A percentile compares a stretch with the other conserved stretches of the same genome.
These are phyloP conservation scores for Protea cynaroides DNA, from an alignment of 164 flowering plant species.

Conservation along the genomic window DNA sequence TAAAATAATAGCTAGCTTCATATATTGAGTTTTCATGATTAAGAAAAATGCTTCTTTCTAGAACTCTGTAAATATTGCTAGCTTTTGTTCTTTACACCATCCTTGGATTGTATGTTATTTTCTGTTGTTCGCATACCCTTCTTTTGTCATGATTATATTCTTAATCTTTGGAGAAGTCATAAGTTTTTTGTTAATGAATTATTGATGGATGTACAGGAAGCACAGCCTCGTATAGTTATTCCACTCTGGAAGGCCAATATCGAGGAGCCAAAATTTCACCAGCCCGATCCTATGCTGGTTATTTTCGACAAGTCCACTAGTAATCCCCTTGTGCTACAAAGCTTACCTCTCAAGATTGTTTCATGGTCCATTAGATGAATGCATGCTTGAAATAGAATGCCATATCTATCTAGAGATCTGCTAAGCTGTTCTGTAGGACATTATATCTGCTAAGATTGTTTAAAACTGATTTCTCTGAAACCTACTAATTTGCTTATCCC, in stretches of 20 bases:
- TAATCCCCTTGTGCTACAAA: constrained; percentile 25
- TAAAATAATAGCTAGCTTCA: too few species aligned
- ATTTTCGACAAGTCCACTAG: constrained; percentile 52
- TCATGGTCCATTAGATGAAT: background rate
- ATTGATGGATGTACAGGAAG: constrained; percentile 49
- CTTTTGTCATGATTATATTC: too few species aligned
- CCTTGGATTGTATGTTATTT: too few species aligned
- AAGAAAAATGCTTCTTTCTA: too few species aligned
- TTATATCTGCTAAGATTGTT: too few species aligned
- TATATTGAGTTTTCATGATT: too few species aligned
- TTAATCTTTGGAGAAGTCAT: background rate
- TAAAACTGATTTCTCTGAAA: too few species aligned
- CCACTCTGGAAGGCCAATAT: constrained; percentile 77
- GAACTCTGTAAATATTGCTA: too few species aligned
- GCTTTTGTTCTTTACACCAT: too few species aligned
- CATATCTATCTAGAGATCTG: background rate
- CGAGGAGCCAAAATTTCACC: constrained; percentile 68
- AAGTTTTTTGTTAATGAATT: background rate
- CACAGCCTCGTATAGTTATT: constrained; percentile 61
- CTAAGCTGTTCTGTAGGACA: too few species aligned
- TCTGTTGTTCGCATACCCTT: too few species aligned
- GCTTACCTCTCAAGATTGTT: constrained; percentile 7
- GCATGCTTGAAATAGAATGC: background rate
- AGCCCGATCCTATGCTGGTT: constrained; percentile 54
- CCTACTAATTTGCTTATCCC: too few species aligned